These are phyloP conservation scores for Pulveroboletus sp. DNA, from an alignment of 768 basidiomycete genomes.

Conservation along the genomic window DNA sequence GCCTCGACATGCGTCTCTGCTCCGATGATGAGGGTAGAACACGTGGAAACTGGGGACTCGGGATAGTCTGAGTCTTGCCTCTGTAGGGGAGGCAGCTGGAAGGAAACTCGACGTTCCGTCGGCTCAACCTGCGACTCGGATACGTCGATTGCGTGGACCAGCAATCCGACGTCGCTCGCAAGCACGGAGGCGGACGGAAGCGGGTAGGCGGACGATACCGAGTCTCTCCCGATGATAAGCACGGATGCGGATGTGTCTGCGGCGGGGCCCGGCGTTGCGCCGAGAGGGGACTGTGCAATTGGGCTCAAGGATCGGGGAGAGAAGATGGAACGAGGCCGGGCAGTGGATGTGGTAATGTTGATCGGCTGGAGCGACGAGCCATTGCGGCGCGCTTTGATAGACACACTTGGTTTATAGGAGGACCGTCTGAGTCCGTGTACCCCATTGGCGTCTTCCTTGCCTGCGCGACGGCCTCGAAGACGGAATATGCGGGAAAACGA, in stretches of 20 bases:
- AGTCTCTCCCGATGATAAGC: conserved; percentile 14
- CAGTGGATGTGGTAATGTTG: background rate
- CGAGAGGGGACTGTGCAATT: background rate
- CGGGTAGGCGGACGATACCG: background rate
- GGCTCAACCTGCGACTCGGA: background rate
- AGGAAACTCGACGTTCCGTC: conserved; percentile 2
- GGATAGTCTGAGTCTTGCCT: background rate
- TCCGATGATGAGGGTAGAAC: conserved; percentile 14
- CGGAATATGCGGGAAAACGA: conserved; percentile 18
- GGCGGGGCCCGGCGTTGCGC: background rate
- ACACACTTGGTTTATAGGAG: background rate
- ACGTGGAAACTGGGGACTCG: conserved; percentile 3
- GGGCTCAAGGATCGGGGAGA: background rate
- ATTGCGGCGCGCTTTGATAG: background rate
- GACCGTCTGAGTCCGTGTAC: too few species aligned
- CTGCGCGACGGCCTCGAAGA: conserved; percentile 8
- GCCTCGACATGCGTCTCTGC: background rate
- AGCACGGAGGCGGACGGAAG: background rate
- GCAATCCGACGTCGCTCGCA: background rate
- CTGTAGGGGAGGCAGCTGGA: background rate
- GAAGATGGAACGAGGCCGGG: background rate
- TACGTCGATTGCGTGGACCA: background rate
- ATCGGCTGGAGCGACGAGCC: background rate
- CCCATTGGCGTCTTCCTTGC: background rate
- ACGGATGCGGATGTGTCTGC: background rate